These are phyloP conservation scores for Limnanthes douglasii DNA, from an alignment of 345 rosid genomes.

Conservation along the genomic window DNA sequence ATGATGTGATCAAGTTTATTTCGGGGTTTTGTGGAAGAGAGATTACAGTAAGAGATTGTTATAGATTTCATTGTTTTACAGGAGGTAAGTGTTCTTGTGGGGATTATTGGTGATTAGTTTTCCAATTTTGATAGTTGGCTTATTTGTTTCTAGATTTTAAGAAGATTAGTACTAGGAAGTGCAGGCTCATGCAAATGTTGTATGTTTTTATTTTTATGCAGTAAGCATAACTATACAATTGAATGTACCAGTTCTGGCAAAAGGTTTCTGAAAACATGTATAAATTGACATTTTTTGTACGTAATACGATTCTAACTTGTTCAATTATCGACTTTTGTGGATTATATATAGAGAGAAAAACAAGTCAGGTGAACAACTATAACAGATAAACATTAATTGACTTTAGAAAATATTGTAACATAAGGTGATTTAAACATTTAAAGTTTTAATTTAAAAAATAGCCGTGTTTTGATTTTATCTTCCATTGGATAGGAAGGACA, in stretches of 20 bases:
- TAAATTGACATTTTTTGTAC: background rate
- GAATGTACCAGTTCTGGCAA: slow-evolving; percentile 11
- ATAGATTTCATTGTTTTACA: slow-evolving; percentile 64
- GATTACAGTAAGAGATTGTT: slow-evolving; percentile 60
- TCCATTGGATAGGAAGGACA: background rate
- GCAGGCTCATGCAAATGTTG: too few relatives aligned
- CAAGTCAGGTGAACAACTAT: too few relatives aligned
- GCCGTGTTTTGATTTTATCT: too few relatives aligned
- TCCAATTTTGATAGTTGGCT: slow-evolving; percentile 11
- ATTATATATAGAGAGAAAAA: too few relatives aligned
- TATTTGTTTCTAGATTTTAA: too few relatives aligned
- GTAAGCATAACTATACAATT: slow-evolving; percentile 13
- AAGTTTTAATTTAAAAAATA: too few relatives aligned
- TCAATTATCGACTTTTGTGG: too few relatives aligned
- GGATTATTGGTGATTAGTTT: slow-evolving; percentile 53
- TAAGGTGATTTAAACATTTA: too few relatives aligned
- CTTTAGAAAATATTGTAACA: too few relatives aligned
- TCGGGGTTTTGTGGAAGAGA: slow-evolving; percentile 42
- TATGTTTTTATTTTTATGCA: slow-evolving; percentile 6
- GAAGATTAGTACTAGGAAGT: too few relatives aligned
- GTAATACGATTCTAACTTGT: too few relatives aligned
- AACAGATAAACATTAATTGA: too few relatives aligned
- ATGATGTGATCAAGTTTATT: slow-evolving; percentile 63
- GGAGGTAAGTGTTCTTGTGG: slow-evolving; percentile 67
- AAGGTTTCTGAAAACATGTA: background rate